These are phyloP conservation scores for Fusarium siculi DNA, from an alignment of 2,329 filamentous ascomycete species.

Conservation along the genomic window DNA sequence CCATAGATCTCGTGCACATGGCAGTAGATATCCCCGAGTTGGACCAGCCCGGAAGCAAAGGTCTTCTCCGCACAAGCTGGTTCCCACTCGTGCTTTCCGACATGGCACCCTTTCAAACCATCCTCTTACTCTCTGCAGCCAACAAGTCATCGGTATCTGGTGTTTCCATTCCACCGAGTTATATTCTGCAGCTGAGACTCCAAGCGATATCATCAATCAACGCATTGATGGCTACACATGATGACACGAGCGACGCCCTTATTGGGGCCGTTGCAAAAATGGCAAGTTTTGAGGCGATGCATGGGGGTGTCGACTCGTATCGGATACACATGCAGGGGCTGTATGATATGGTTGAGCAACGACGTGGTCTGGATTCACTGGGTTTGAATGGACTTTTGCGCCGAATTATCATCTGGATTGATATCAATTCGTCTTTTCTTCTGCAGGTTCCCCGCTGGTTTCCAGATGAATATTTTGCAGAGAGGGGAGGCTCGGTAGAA, in stretches of 20 bases:
- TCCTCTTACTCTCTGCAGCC: neutral
- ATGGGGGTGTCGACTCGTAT: neutral
- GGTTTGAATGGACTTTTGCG: neutral
- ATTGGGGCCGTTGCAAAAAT: neutral
- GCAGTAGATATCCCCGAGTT: neutral
- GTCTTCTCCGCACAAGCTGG: neutral
- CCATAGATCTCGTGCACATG: neutral
- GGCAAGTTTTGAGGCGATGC: neutral
- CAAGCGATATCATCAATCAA: neutral
- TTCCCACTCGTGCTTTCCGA: too few relatives aligned
- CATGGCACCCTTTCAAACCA: neutral
- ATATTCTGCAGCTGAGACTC: neutral
- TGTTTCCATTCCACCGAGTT: rapidly evolving
- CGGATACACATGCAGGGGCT: neutral
- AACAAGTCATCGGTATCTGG: neutral
- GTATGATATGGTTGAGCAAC: neutral
- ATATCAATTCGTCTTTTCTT: neutral
- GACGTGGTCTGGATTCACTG: neutral
- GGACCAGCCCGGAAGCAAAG: neutral
- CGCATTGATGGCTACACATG: neutral
- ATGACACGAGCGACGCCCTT: rapidly evolving
- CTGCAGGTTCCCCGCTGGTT: neutral
- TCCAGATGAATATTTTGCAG: neutral
- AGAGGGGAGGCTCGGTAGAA: rapidly evolving
- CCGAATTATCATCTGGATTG: neutral